Evolutionary conservation across 257 asterid species (phyloP).

Genomic region (Paulownia fortunei): DNA sequence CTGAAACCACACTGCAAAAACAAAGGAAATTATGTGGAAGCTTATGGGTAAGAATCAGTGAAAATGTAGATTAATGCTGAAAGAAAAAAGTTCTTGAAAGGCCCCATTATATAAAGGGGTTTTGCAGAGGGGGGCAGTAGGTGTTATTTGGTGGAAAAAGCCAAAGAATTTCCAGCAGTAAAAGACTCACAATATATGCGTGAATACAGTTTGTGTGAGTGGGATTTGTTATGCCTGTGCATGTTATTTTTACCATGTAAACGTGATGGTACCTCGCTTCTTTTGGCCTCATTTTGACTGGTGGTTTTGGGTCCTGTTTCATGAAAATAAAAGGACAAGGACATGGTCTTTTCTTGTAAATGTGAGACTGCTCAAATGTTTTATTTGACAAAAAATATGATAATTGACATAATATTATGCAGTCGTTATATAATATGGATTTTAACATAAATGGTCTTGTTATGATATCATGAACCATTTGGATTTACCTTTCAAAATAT

Average conservation of each 20-base stretch:
- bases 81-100: neutral
- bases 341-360: constrained; percentile 36
- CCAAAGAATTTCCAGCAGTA: constrained; percentile 15
- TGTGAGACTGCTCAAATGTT: too few relatives aligned
- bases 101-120: constrained; percentile 25
- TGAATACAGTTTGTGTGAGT: constrained; percentile 30
- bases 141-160: constrained; percentile 3
- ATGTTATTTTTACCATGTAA: constrained; percentile 38
- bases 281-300: constrained; percentile 28
- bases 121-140: neutral
- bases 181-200: constrained; percentile 44
- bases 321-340: neutral
- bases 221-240: constrained; percentile 12
- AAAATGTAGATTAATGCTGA: neutral
- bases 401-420: too few relatives aligned
- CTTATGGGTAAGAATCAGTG: neutral
- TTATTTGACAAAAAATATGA: too few relatives aligned
- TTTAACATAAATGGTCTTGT: too few relatives aligned
- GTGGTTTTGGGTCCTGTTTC: neutral
- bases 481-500: too few relatives aligned
- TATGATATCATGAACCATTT: neutral
- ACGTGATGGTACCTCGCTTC: constrained; percentile 35
- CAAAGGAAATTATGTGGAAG: neutral
- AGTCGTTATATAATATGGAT: too few relatives aligned
- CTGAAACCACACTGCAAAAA: neutral